Base-by-base conservation (phyloP, 176 grass and related monocot species). In the Eleusine coracana region DNA sequence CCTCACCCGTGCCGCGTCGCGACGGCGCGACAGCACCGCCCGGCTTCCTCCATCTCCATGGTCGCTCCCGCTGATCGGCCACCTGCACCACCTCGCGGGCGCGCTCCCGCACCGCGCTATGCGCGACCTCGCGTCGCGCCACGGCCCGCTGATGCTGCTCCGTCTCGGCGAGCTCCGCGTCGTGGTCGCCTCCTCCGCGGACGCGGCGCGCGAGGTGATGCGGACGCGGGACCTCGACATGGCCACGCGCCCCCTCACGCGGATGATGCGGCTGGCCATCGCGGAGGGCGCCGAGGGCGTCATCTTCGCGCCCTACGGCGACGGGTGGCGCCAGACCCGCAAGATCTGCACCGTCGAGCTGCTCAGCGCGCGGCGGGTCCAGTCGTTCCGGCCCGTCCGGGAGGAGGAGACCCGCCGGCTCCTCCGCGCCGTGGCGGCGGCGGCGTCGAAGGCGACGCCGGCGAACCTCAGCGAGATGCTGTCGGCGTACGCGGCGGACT, bases 41-140 rank as follows among this genome's bases (percentile, higher is more conserved):
- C 66, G 56, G 66, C 78, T 77, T 21, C 87, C 83, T 2, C 87
- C 87, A 0, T 74, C 64, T 6, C 80, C 84, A 10, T 90, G 55
- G 56, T 34, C 78, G 21, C 80, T 87, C 41, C 88, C 88, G 5
- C 31, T 87, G 67, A 50, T 90, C 67, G 84, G 88, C 21, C 67
- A 82, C 68, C 28, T 87, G 7, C 88, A 90, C 79, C 83, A 90
- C 76, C 68, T 90, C 46, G 2, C 38, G 6, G 74, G 68, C 28
- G 60, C 78, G n/a, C 78, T 82, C 6, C 78, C 78, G 56, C 83
- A 89, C 71, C 88, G 54, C 31, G 59, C 64, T 50, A 59, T 89
- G 44, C 56, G 66, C 0, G 77, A 84, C 72, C 77, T 89, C 20
- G 59, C 87, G 3, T 10, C 6, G 12, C 52, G 61, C 2, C 81